phyloP scores from a whole-genome alignment of 2,329 filamentous ascomycete species.

The Metarhizium rileyi region DNA sequence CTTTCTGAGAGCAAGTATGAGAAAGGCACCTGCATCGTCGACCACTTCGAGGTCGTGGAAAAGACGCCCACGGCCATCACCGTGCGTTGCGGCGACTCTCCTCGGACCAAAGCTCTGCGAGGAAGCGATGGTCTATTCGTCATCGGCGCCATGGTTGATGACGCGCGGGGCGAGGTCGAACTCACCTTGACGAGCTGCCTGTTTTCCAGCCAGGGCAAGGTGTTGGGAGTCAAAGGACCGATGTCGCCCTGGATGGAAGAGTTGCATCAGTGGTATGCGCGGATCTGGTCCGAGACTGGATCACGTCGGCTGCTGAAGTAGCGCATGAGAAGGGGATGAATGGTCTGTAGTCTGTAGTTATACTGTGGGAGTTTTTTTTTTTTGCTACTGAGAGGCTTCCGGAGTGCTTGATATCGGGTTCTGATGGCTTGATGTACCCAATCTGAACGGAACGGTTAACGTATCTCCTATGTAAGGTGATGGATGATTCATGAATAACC shows the following conservation, averaged over 20 bases:
- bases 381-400: no score
- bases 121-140: conserved; percentile 57
- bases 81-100: conserved; percentile 57
- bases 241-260: conserved; percentile 20
- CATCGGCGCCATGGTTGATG: conserved; percentile 51
- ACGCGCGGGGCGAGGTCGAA: conserved; percentile 48
- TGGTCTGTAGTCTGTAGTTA: background rate
- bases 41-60: conserved; percentile 63
- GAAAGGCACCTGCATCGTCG: conserved; percentile 53
- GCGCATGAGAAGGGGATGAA: background rate
- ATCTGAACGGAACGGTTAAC: no score
- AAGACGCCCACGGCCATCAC: conserved; percentile 51
- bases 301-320: conserved; percentile 27
- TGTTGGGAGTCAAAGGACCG: conserved; percentile 22
- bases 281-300: conserved; percentile 22
- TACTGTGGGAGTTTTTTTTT: no score
- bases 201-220: conserved; percentile 35
- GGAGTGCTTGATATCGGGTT: no score
- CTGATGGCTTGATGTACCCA: no score
- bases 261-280: conserved; percentile 30
- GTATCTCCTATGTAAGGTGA: no score
- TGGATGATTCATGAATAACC: no score
- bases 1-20: conserved; percentile 49
- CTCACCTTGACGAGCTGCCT: conserved; percentile 56
- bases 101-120: conserved; percentile 44